Evolutionary conservation across 2,329 filamentous ascomycete genomes (phyloP).

Genomic region (Zymoseptoria crescenta): DNA sequence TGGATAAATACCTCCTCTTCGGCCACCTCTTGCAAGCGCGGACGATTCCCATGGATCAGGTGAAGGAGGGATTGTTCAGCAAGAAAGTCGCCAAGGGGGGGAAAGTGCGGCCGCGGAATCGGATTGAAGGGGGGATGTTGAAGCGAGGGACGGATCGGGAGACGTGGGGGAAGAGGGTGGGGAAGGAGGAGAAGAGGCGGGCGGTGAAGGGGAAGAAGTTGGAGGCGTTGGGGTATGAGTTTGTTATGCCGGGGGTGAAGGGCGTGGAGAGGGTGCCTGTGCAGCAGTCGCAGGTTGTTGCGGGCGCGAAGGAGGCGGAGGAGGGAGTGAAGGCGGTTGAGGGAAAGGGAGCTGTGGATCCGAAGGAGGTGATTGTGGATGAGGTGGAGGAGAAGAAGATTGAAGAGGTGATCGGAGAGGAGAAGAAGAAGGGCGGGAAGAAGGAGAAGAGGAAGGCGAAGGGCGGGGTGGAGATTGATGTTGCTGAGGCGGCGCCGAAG

Average conservation of each 20-base stretch:
- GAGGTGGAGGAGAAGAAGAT: conserved; percentile 19
- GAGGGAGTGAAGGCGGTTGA: conserved; percentile 22
- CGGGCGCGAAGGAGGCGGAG: no score
- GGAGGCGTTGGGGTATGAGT: conserved; percentile 75
- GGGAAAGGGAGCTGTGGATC: conserved; percentile 4
- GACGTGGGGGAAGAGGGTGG: conserved; percentile 69
- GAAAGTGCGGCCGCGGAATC: conserved; percentile 83
- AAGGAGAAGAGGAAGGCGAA: conserved; percentile 17
- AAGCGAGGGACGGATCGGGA: conserved; percentile 65
- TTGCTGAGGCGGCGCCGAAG: conserved; percentile 5
- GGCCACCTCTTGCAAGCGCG: conserved; percentile 89
- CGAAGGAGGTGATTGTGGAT: conserved; percentile 27
- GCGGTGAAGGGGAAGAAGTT: conserved; percentile 63
- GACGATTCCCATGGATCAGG: conserved; percentile 63
- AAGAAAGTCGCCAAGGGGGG: conserved; percentile 52
- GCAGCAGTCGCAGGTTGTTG: conserved; percentile 30
- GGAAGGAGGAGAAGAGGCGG: conserved; percentile 64
- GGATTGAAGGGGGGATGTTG: conserved; percentile 69
- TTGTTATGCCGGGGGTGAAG: conserved; percentile 66
- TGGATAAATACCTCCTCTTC: conserved; percentile 96
- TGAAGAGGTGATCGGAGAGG: conserved; percentile 5
- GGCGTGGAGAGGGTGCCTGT: conserved; percentile 47
- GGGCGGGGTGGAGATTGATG: neutral
- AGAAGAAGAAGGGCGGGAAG: conserved; percentile 11
- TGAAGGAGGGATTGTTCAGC: conserved; percentile 77